Conservation (phyloP, 345 rosid genomes). For the Trapa bicornis region DNA sequence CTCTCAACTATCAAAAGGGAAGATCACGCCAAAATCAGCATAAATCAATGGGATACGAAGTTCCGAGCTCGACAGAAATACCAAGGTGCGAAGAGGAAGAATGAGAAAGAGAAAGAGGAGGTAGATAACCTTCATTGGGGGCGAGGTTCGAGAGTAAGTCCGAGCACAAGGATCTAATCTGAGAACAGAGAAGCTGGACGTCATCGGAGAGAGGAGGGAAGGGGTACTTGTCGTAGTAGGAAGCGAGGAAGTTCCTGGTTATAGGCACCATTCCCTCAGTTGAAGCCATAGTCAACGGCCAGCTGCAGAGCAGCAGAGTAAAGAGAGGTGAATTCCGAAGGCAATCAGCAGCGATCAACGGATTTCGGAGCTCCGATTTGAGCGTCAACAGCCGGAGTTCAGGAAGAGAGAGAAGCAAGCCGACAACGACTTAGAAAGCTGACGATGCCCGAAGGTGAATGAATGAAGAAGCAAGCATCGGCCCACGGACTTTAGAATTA, state of each 20-base stretch:
- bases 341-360: not conserved
- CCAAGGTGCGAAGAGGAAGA: not conserved
- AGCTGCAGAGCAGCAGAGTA: not conserved
- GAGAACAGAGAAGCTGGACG: slow-evolving; percentile 51
- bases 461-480: not conserved
- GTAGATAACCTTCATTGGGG: slow-evolving; percentile 44
- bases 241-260: slow-evolving; percentile 58
- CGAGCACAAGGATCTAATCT: slow-evolving; percentile 44
- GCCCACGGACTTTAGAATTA: too few relatives aligned
- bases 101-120: not conserved
- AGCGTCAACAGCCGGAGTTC: not conserved
- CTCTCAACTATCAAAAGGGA: slow-evolving; percentile 33
- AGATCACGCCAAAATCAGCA: not conserved
- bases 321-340: slow-evolving; percentile 3
- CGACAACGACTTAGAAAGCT: not conserved
- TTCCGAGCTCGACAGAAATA: not conserved
- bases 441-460: not conserved
- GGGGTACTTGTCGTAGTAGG: slow-evolving; percentile 70
- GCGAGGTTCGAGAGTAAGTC: slow-evolving; percentile 40
- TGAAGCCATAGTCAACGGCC: slow-evolving; percentile 41
- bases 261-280: slow-evolving; percentile 84
- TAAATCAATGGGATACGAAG: not conserved
- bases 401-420: not conserved
- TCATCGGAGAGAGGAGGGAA: slow-evolving; percentile 59
- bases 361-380: not conserved